Evolutionary conservation across 23 red algal species (phyloP).

Genomic region (Chondrus crispus): DNA sequence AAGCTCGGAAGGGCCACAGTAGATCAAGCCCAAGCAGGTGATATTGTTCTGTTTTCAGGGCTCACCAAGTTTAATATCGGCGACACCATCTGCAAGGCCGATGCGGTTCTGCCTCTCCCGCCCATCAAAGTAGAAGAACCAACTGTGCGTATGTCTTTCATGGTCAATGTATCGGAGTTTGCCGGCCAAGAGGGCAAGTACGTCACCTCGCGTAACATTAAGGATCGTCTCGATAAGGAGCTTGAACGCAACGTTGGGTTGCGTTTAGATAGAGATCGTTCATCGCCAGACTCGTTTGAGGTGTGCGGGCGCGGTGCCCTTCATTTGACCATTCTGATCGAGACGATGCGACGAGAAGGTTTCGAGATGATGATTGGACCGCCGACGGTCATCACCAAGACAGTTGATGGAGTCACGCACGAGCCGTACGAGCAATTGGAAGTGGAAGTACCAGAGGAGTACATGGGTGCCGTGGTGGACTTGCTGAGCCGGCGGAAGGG

Average conservation of each 20-base stretch:
- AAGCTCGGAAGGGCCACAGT: slow-evolving; percentile 76
- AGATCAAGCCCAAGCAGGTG: slow-evolving; percentile 73
- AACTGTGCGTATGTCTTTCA: slow-evolving; percentile 92
- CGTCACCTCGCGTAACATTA: slow-evolving; percentile 85
- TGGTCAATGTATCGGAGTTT: slow-evolving; percentile 89
- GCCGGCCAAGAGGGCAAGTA: slow-evolving; percentile 90
- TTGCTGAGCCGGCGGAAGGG: slow-evolving; percentile 76
- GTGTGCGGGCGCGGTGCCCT: slow-evolving; percentile 82
- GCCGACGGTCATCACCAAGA: slow-evolving; percentile 84
- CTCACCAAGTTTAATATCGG: slow-evolving; percentile 78
- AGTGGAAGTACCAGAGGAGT: slow-evolving; percentile 87
- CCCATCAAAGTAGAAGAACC: slow-evolving; percentile 82
- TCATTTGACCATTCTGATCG: slow-evolving; percentile 89
- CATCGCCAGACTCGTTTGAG: slow-evolving; percentile 68
- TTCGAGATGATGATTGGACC: slow-evolving; percentile 90
- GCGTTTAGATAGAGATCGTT: slow-evolving; percentile 45
- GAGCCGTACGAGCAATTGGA: slow-evolving; percentile 92
- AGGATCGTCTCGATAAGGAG: slow-evolving; percentile 81
- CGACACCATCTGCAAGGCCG: slow-evolving; percentile 70
- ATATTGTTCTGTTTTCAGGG: slow-evolving; percentile 84
- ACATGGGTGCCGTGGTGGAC: slow-evolving; percentile 91
- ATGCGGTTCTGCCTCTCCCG: slow-evolving; percentile 48
- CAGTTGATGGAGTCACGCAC: slow-evolving; percentile 37
- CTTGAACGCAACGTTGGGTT: slow-evolving; percentile 83
- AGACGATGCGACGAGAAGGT: slow-evolving; percentile 92